Evolutionary conservation across 140 eudicot genomes (phyloP).

Genomic region (Cichorium intybus): DNA sequence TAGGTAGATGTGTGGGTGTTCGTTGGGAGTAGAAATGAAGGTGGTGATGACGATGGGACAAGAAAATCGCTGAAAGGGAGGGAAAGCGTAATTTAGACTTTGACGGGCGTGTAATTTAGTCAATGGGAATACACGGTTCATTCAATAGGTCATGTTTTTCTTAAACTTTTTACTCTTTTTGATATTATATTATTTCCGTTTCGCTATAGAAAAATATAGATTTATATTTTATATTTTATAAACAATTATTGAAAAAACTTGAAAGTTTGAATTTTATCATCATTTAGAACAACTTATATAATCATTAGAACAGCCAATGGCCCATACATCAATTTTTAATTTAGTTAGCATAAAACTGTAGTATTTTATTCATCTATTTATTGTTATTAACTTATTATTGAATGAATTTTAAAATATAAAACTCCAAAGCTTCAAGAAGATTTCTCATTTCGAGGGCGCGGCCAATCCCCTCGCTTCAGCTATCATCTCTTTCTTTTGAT

Average conservation of each 20-base stretch:
- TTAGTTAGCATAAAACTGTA: too few relatives aligned
- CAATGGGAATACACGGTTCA: slow-evolving; percentile 11
- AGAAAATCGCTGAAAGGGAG: background rate
- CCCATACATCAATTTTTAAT: too few relatives aligned
- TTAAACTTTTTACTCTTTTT: background rate
- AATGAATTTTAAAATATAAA: background rate
- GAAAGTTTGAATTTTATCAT: too few relatives aligned
- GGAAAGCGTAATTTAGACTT: background rate
- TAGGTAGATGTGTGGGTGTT: background rate
- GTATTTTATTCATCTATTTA: background rate
- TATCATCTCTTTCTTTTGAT: background rate
- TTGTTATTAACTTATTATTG: background rate
- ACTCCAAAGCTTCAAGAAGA: background rate
- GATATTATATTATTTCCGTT: background rate
- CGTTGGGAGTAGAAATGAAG: background rate
- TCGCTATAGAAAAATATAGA: too few relatives aligned
- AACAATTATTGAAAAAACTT: too few relatives aligned
- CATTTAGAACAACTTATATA: too few relatives aligned
- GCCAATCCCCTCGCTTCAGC: background rate
- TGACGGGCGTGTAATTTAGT: background rate
- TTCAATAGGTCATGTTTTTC: background rate
- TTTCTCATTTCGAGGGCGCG: background rate
- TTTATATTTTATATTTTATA: too few relatives aligned
- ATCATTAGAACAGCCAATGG: too few relatives aligned
- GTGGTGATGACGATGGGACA: background rate